Evolutionary conservation across 805 yeast species (phyloP).

Genomic region (Clavispora carvajalis): DNA sequence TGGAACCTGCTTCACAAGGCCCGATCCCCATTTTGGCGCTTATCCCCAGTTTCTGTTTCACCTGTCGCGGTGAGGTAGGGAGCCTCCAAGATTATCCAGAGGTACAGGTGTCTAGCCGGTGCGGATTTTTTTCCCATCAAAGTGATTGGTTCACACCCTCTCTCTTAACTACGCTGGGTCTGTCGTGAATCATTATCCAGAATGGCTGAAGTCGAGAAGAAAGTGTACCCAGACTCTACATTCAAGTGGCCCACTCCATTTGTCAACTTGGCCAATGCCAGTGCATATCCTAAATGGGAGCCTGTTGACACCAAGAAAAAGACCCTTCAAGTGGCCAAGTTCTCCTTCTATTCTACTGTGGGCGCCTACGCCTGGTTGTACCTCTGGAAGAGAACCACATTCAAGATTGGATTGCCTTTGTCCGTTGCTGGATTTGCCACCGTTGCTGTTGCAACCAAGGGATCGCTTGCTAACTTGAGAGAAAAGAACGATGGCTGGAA

Average conservation of each 20-base stretch:
- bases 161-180: not conserved
- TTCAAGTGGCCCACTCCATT: slow-evolving; percentile 40
- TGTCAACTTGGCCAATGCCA: slow-evolving; percentile 31
- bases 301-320: slow-evolving; percentile 53
- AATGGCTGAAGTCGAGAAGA: slow-evolving; percentile 19
- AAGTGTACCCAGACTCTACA: slow-evolving; percentile 31
- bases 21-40: too few species aligned
- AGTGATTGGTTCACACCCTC: slow-evolving; percentile 12
- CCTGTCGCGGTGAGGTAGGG: too few species aligned
- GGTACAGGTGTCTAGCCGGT: slow-evolving; percentile 10
- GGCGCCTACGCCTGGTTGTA: slow-evolving; percentile 46
- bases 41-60: too few species aligned
- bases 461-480: slow-evolving; percentile 52
- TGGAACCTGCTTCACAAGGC: too few species aligned
- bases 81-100: too few species aligned
- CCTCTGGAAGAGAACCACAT: slow-evolving; percentile 39
- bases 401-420: slow-evolving; percentile 36
- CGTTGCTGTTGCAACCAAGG: slow-evolving; percentile 45
- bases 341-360: slow-evolving; percentile 43
- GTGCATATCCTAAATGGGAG: slow-evolving; percentile 43
- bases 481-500: slow-evolving; percentile 60
- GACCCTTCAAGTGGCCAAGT: slow-evolving; percentile 43
- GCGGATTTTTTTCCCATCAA: slow-evolving; percentile 10
- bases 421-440: slow-evolving; percentile 42
- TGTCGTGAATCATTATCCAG: slow-evolving; percentile 1